These are phyloP conservation scores for Cladosporium sp. DNA, from an alignment of 2,329 filamentous ascomycete species.

Conservation along the genomic window DNA sequence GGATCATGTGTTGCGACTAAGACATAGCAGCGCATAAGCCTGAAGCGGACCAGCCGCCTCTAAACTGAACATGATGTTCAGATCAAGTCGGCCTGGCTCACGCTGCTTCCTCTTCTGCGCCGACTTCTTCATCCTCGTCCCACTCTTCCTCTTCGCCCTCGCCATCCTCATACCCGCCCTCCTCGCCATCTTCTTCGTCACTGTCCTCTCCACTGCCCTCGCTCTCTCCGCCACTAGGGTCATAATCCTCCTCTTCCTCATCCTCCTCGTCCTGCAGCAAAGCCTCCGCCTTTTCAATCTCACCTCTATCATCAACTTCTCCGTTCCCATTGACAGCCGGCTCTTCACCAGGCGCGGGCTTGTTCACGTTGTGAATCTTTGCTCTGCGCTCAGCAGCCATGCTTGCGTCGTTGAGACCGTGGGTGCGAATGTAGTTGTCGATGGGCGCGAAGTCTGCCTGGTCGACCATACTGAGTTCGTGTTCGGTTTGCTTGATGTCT, in stretches of 20 bases:
- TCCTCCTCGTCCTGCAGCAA: slow-evolving; percentile 32
- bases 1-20: too few species aligned
- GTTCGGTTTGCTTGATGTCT: slow-evolving; percentile 42
- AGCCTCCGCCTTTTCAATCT: slow-evolving; percentile 30
- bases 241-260: slow-evolving; percentile 32
- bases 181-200: slow-evolving; percentile 24
- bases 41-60: too few species aligned
- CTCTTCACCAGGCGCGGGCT: slow-evolving; percentile 28
- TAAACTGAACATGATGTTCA: too few species aligned
- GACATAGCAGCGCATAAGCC: too few species aligned
- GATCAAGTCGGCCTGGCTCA: neutral
- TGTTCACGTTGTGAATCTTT: slow-evolving; percentile 55
- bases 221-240: slow-evolving; percentile 30
- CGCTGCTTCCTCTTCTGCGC: slow-evolving; percentile 4
- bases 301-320: slow-evolving; percentile 18
- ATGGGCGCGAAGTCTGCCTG: slow-evolving; percentile 60
- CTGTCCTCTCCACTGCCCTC: slow-evolving; percentile 31
- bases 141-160: slow-evolving; percentile 21
- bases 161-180: slow-evolving; percentile 21
- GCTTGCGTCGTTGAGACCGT: slow-evolving; percentile 59
- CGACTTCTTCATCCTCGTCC: slow-evolving; percentile 23
- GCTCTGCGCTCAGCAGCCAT: slow-evolving; percentile 57
- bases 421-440: slow-evolving; percentile 58
- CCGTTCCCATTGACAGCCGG: slow-evolving; percentile 14
- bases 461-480: slow-evolving; percentile 64